Evolutionary conservation across 2,329 filamentous ascomycete genomes (phyloP), one percentile per base, ranked within the genome.

Genomic region (Rhytidhysteron rufulum): DNA sequence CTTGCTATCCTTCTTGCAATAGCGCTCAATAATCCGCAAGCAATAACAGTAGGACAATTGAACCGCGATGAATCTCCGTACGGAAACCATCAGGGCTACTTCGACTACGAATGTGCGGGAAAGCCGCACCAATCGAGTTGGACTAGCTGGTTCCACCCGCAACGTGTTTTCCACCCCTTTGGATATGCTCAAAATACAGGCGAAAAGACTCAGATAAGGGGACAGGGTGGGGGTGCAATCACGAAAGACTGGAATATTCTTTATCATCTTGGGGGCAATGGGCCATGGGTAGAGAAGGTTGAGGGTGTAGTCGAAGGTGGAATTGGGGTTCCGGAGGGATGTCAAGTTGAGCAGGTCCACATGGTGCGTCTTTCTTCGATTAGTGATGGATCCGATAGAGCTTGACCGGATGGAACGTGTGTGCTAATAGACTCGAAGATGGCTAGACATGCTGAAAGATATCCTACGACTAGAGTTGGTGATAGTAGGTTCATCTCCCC

Each of bases 371-470:
- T 27, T 27, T 27, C n/a, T n/a, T n/a, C n/a, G n/a, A n/a, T n/a
- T 27, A 27, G 24, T 18, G 18, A 13, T 32, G 19, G 24, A n/a
- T n/a, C n/a, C n/a, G n/a, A 22, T 27, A 19, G 17, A 60, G 42
- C 52, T 40, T 18, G 15, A 8, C 31, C 43, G 24, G 27, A 44
- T 53, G 46, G 54, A 40, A 32, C 39, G 21, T 5, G 34, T 39
- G 9, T 36, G 32, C 30, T 32, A 30, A 22, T 34, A 6, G 29
- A 30, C 34, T 24, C 24, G 3, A 48, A 78, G 74, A 73, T 80
- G 64, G 74, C 77, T 16, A 69, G 78, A 30, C 78, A 81, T 62
- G 74, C 66, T 17, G 78, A 79, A 53, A 64, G 78, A 51, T 80
- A 78, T 58, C 77, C 78, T 1, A 80, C 77, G 0, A 57, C 55